Evolutionary conservation across 1,284 basidiomycete species (phyloP), one percentile per base, ranked within the genome.

Genomic region (Ganoderma meredithae): DNA sequence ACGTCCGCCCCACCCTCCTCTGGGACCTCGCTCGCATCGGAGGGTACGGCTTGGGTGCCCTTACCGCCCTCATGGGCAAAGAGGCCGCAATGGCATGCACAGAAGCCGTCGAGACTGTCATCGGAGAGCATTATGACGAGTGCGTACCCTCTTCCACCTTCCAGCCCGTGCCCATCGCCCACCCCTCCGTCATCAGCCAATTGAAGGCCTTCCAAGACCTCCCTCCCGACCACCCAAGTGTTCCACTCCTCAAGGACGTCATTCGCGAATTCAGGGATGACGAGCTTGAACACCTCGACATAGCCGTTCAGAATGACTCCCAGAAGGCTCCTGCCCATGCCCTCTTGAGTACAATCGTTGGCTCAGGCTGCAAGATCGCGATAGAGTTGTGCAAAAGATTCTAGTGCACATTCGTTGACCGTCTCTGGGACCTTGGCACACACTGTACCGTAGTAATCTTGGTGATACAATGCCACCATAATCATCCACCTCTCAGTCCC

Each of bases 121-220:
- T 99, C 66, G 97, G 97, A 36, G 97, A 99, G 79, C 97, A 99
- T 79, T 99, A 99, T 76, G 95, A 98, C 79, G 96, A 98, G 96
- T 97, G 78, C 79, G 95, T 86, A 22, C 63, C 62, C 22, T 39
- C 58, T 36, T 22, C 19, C 13, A 25, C 36, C 36, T 47, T 15
- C 43, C 3, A 1, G 7, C 22, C 33, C n/a, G 19, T 55, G 7
- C 39, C 59, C 62, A 27, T 33, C 6, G 4, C 65, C 71, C 56
- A 63, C 63, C 27, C 60, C 36, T 31, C 41, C 19, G 60, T 15
- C n/a, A 67, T 27, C 75, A 95, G 94, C 74, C 94, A 96, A 83
- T 81, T 96, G 65, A 87, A 87, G 73, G 89, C 91, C 33, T 82
- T 95, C 72, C 86, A 89, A 66, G 80, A 81, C 4, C 75, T 93